Evolutionary conservation across 352 stramenopile genomes (phyloP).

Genomic region (Phytopythium sindhum): DNA sequence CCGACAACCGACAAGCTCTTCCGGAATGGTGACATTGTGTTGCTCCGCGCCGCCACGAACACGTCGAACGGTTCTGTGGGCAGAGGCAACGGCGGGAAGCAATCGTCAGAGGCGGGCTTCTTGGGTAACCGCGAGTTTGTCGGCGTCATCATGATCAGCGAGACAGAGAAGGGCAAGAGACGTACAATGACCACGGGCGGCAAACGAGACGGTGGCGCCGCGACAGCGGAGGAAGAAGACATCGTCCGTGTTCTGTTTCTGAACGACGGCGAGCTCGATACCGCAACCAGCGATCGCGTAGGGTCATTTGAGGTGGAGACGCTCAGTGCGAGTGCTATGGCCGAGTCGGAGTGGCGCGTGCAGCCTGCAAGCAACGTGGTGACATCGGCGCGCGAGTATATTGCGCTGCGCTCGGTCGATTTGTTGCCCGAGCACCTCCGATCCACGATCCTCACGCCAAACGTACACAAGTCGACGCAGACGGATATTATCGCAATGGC

Average conservation of each 20-base stretch:
- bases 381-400: conserved; percentile 78
- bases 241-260: conserved; percentile 73
- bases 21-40: conserved; percentile 72
- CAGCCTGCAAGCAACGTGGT: conserved; percentile 75
- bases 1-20: conserved; percentile 55
- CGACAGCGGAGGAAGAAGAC: conserved; percentile 47
- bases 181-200: background rate
- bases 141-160: conserved; percentile 71
- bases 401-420: conserved; percentile 78
- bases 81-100: conserved; percentile 6
- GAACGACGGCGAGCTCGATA: conserved; percentile 78
- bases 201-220: background rate
- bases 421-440: conserved; percentile 80
- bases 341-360: conserved; percentile 75
- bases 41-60: conserved; percentile 38
- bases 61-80: background rate
- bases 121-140: conserved; percentile 62
- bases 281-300: conserved; percentile 48
- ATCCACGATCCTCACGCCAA: conserved; percentile 73
- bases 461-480: conserved; percentile 77
- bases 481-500: conserved; percentile 70
- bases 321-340: conserved; percentile 58
- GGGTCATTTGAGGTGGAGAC: conserved; percentile 59
- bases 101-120: conserved; percentile 18
- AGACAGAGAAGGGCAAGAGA: conserved; percentile 53